Conservation (phyloP, 2,329 filamentous ascomycete genomes). For the Boeremia lycopersici region DNA sequence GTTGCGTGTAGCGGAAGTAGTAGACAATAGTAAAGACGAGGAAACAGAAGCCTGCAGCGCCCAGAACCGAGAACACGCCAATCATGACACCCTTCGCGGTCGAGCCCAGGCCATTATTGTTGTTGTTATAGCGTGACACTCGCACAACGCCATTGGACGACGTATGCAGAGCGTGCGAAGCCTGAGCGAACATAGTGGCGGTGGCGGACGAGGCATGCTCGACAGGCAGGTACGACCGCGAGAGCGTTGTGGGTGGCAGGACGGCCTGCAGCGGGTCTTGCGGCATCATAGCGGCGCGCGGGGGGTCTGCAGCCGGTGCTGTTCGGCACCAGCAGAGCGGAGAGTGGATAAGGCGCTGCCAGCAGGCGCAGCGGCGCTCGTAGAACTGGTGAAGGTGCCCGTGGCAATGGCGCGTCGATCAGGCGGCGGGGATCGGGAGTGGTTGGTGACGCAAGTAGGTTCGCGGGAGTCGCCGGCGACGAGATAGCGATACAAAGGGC, state of each 20-base stretch:
- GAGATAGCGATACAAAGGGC: slow-evolving; percentile 15
- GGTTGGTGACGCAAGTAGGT: slow-evolving; percentile 27
- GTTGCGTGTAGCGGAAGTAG: slow-evolving; percentile 88
- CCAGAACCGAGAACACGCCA: slow-evolving; percentile 91
- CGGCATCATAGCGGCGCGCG: slow-evolving; percentile 38
- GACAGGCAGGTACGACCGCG: slow-evolving; percentile 33
- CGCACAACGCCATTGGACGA: slow-evolving; percentile 33
- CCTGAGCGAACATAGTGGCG: slow-evolving; percentile 28
- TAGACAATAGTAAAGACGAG: slow-evolving; percentile 82
- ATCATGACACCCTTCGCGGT: slow-evolving; percentile 85
- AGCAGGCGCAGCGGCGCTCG: slow-evolving; percentile 32
- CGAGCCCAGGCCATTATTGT: slow-evolving; percentile 50
- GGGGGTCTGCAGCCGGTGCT: slow-evolving; percentile 6
- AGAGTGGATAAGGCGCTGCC: slow-evolving; percentile 13
- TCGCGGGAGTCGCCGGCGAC: slow-evolving; percentile 20
- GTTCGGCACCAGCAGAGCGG: slow-evolving; percentile 2
- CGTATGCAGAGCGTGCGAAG: slow-evolving; percentile 17
- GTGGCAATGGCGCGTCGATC: slow-evolving; percentile 13
- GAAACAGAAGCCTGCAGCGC: slow-evolving; percentile 83
- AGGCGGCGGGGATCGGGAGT: slow-evolving; percentile 25
- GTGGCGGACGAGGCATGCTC: slow-evolving; percentile 33
- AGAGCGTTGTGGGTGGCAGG: slow-evolving; percentile 43
- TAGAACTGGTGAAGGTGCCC: slow-evolving; percentile 16
- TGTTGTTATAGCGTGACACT: slow-evolving; percentile 30
- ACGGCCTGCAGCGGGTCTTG: slow-evolving; percentile 34